phyloP scores from a whole-genome alignment of 805 yeast species.

The Blastobotrys peoriensis region DNA sequence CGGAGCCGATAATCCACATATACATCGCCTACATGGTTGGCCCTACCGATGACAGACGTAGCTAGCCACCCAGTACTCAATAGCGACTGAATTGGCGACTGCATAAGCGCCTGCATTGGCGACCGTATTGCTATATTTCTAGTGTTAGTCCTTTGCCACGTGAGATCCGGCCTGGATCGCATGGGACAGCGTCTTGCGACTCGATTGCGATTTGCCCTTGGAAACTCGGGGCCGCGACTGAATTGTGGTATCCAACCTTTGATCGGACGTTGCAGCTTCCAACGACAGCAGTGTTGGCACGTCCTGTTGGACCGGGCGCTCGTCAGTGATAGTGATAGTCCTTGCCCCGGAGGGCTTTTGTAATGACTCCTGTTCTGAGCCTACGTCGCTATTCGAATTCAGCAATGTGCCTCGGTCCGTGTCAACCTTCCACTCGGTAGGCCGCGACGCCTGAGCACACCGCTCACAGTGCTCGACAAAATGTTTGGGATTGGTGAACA shows the following conservation, averaged over 20 bases:
- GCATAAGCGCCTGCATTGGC: too few relatives aligned
- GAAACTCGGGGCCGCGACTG: not conserved
- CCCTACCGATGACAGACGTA: too few relatives aligned
- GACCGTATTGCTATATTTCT: too few relatives aligned
- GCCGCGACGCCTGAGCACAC: conserved; percentile 43
- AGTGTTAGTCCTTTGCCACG: conserved; percentile 5
- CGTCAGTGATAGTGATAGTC: conserved; percentile 7
- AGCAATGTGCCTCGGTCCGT: conserved; percentile 4
- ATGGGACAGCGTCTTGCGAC: conserved; percentile 20
- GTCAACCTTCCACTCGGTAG: conserved; percentile 24
- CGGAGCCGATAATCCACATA: too few relatives aligned
- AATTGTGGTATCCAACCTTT: too few relatives aligned
- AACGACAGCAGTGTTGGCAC: conserved; percentile 15
- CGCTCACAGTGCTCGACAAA: conserved; percentile 61
- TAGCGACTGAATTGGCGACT: too few relatives aligned
- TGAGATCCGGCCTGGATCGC: conserved; percentile 22
- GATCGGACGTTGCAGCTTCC: conserved; percentile 3
- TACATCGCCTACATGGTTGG: too few relatives aligned
- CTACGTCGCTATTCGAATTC: not conserved
- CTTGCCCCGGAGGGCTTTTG: not conserved
- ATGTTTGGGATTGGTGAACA: conserved; percentile 47
- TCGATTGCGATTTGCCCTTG: conserved; percentile 9
- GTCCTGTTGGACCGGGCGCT: conserved; percentile 9
- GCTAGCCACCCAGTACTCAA: too few relatives aligned
- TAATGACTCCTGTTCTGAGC: not conserved